Conservation (phyloP, 2,329 filamentous ascomycete species). For the Aspergillus sp. region DNA sequence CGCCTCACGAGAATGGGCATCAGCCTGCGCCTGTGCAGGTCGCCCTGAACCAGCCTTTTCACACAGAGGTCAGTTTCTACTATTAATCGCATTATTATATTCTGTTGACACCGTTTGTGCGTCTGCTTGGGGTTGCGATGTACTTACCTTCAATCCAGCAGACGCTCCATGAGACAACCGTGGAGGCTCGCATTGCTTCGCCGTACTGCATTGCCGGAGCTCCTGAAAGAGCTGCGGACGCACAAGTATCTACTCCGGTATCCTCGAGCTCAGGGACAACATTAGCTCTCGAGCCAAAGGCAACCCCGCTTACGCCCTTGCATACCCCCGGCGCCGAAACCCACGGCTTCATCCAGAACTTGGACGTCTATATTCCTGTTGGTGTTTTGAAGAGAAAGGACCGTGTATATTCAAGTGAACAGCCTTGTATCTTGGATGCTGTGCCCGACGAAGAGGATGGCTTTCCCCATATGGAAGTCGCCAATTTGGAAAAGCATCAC, state of each 20-base stretch:
- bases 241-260: no score
- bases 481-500: constrained; percentile 27
- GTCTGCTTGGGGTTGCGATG: not conserved
- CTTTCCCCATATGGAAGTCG: constrained; percentile 24
- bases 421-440: no score
- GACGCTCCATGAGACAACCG: no score
- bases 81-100: not conserved
- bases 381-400: constrained; percentile 26
- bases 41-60: not conserved
- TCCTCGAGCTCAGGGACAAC: no score
- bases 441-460: not conserved
- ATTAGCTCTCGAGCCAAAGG: not conserved
- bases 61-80: not conserved
- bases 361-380: constrained; percentile 29
- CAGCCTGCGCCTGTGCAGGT: not conserved
- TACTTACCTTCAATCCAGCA: not conserved
- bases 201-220: no score
- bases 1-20: not conserved
- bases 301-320: not conserved
- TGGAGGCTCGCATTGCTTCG: no score
- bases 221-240: no score
- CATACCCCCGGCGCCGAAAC: not conserved
- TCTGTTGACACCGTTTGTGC: not conserved
- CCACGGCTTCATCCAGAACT: constrained; percentile 7
- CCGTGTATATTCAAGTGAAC: not conserved